Evolutionary conservation across 495 filamentous ascomycete genomes (phyloP).

Genomic region (Penicillium taxi): DNA sequence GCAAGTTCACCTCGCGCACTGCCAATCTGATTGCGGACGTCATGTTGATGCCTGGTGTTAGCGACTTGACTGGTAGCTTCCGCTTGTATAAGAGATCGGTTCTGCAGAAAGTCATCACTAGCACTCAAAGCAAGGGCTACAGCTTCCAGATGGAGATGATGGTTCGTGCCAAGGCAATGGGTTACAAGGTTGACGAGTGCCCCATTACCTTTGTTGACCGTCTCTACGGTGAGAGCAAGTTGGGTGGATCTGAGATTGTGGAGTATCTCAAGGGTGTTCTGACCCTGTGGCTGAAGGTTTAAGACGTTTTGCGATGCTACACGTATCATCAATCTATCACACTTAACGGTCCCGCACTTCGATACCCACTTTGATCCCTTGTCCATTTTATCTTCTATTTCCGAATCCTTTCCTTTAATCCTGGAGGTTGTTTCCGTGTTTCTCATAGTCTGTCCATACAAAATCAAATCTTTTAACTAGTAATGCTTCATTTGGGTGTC

Average conservation of each 20-base stretch:
- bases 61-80: constrained; percentile 91
- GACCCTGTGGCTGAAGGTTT: constrained; percentile 82
- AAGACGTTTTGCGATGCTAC: constrained; percentile 8
- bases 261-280: constrained; percentile 94
- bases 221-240: constrained; percentile 89
- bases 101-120: constrained; percentile 75
- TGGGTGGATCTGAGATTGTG: constrained; percentile 94
- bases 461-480: constrained; percentile 11
- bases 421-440: constrained; percentile 20
- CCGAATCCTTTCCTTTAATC: constrained; percentile 10
- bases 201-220: constrained; percentile 95
- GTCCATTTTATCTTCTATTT: not conserved
- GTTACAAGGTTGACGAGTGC: constrained; percentile 82
- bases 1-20: constrained; percentile 81
- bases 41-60: constrained; percentile 88
- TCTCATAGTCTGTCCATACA: constrained; percentile 17
- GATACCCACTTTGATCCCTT: constrained; percentile 19
- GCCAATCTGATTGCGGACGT: constrained; percentile 96
- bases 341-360: constrained; percentile 14
- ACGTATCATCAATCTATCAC: constrained; percentile 6
- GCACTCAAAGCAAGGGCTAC: constrained; percentile 90
- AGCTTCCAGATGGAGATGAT: constrained; percentile 99
- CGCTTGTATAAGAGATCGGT: constrained; percentile 87
- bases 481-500: too few relatives aligned
- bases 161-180: constrained; percentile 89